Conservation (phyloP, 1,139 yeast genomes). For the Taphrina flavorubra region DNA sequence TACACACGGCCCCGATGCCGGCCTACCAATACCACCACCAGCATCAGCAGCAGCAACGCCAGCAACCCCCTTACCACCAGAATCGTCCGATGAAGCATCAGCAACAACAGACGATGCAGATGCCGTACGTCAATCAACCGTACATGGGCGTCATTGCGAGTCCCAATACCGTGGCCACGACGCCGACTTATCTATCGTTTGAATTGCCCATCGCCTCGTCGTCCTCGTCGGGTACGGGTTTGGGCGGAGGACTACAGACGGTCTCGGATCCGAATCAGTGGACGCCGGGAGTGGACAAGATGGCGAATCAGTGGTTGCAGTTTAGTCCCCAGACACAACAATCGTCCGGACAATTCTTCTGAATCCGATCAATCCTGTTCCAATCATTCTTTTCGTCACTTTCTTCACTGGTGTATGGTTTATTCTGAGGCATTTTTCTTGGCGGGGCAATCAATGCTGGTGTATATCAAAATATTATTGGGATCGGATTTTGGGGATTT, state of each 20-base stretch:
- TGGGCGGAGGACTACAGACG: background rate
- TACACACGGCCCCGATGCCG: background rate
- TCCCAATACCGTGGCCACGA: background rate
- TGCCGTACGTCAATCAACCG: constrained; percentile 16
- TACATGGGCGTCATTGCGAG: background rate
- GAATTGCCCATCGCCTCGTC: background rate
- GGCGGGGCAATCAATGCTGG: too few species aligned
- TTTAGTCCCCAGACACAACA: constrained; percentile 18
- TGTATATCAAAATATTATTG: background rate
- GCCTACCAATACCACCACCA: background rate
- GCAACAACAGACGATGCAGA: background rate
- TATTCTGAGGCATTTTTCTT: too few species aligned
- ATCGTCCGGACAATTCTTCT: constrained; percentile 4
- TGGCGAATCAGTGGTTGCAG: constrained; percentile 27
- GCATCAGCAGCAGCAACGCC: background rate
- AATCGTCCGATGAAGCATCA: background rate
- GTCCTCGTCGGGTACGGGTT: too few species aligned
- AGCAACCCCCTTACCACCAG: background rate
- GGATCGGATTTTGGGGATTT: background rate
- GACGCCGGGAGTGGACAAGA: constrained; percentile 39
- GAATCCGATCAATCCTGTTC: too few species aligned
- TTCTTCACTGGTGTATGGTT: too few species aligned
- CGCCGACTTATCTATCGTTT: constrained; percentile 1
- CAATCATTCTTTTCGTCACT: too few species aligned
- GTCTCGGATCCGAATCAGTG: constrained; percentile 29